phyloP scores from a whole-genome alignment of 345 rosid species.

The Bruguiera gymnorhiza region DNA sequence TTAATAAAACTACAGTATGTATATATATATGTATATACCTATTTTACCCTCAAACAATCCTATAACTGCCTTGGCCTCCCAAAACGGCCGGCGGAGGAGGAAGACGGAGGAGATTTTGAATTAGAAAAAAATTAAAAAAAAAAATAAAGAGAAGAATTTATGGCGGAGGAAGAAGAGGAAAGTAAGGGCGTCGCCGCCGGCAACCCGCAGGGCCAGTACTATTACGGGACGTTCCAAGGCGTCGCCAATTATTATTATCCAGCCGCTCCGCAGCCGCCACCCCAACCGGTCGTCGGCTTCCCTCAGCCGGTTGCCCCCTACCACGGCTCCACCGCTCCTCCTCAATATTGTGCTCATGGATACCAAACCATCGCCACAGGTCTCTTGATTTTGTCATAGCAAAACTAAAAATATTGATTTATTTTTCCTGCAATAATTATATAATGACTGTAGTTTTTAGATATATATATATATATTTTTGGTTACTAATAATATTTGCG shows the following conservation, averaged over 20 bases:
- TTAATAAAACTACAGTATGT: too few species aligned
- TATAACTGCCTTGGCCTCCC: too few species aligned
- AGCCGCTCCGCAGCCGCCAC: conserved; percentile 42
- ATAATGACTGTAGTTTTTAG: background rate
- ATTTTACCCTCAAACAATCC: too few species aligned
- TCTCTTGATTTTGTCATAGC: background rate
- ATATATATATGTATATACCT: too few species aligned
- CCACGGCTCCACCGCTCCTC: conserved; percentile 17
- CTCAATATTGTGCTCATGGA: conserved; percentile 33
- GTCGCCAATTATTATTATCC: conserved; percentile 65
- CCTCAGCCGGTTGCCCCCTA: conserved; percentile 38
- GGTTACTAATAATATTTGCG: too few species aligned
- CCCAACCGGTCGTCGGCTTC: conserved; percentile 34
- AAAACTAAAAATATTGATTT: background rate
- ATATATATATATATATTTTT: too few species aligned
- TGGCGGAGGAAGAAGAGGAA: conserved; percentile 51
- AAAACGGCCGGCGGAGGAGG: background rate
- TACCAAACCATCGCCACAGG: conserved; percentile 41
- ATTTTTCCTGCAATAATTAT: background rate
- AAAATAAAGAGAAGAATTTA: conserved; percentile 1
- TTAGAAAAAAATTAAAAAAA: background rate
- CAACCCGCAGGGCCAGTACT: conserved; percentile 32
- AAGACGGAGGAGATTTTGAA: background rate
- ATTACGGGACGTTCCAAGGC: conserved; percentile 90
- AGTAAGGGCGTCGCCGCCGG: conserved; percentile 24